Conservation (phyloP, 306 rosid genomes). For the Casuarina cunninghamiana region DNA sequence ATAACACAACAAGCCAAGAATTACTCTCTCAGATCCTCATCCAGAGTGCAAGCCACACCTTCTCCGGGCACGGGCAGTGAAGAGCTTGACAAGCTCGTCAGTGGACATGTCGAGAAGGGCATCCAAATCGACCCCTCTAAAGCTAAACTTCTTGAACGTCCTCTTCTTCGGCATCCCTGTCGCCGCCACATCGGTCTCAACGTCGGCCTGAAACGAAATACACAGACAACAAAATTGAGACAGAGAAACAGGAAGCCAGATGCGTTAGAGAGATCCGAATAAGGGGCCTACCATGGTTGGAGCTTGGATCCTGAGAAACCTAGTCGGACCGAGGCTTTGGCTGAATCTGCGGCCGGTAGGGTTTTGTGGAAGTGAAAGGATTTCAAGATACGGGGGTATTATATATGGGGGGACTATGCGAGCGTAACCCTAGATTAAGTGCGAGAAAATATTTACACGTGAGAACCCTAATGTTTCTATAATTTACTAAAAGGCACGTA, state of each 20-base stretch:
- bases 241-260: neutral
- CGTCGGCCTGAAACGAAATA: slow-evolving; percentile 65
- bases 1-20: neutral
- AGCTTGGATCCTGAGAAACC: slow-evolving; percentile 19
- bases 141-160: slow-evolving; percentile 88
- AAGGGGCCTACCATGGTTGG: slow-evolving; percentile 36
- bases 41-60: slow-evolving; percentile 32
- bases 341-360: slow-evolving; percentile 40
- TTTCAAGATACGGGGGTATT: neutral
- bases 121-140: slow-evolving; percentile 85
- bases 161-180: slow-evolving; percentile 82
- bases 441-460: neutral
- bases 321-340: neutral
- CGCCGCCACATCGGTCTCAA: slow-evolving; percentile 58
- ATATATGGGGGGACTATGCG: neutral
- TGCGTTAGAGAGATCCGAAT: neutral
- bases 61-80: slow-evolving; percentile 85
- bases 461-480: neutral
- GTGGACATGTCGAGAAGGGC: slow-evolving; percentile 93
- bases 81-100: slow-evolving; percentile 83
- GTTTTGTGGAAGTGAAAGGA: slow-evolving; percentile 7
- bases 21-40: neutral
- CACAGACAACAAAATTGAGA: neutral
- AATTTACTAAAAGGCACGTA: neutral
- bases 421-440: slow-evolving; percentile 9